These are phyloP conservation scores for Limonomyces culmigenus DNA, from an alignment of 1,284 basidiomycete genomes.

Conservation along the genomic window DNA sequence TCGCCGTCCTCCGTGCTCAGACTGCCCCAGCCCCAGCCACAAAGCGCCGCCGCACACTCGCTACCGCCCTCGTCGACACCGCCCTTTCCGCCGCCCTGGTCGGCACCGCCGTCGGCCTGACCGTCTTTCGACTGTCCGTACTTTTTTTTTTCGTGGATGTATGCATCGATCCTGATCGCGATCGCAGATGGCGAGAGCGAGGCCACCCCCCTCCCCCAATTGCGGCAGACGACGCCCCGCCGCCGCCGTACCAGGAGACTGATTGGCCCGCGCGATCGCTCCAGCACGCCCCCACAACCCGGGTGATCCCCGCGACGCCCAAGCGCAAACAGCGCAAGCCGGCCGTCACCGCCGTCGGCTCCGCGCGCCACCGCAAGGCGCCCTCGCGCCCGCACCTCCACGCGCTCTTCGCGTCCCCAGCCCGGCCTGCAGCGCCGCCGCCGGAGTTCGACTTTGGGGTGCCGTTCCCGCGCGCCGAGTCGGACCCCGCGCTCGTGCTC, in stretches of 20 bases:
- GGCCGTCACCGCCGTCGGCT: constrained; percentile 2
- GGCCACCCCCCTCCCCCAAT: constrained; percentile 26
- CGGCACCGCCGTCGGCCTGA: constrained; percentile 66
- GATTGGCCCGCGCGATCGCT: constrained; percentile 25
- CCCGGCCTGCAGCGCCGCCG: background rate
- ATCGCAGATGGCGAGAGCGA: constrained; percentile 44
- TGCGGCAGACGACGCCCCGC: too few species aligned
- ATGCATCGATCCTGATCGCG: constrained; percentile 1
- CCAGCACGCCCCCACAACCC: constrained; percentile 13
- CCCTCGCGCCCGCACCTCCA: background rate
- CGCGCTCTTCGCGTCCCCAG: background rate
- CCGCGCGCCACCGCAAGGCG: background rate
- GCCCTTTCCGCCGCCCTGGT: constrained; percentile 68
- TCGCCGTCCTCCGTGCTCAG: constrained; percentile 36
- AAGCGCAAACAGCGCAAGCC: constrained; percentile 20
- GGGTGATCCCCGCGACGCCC: constrained; percentile 7
- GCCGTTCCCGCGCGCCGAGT: background rate
- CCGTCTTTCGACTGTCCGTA: constrained; percentile 65
- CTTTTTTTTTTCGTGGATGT: constrained; percentile 1
- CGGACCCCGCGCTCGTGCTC: background rate
- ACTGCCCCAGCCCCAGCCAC: too few species aligned
- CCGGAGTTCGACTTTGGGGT: background rate
- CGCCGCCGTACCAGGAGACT: constrained; percentile 48
- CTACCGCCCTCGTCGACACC: constrained; percentile 62
- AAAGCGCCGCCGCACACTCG: constrained; percentile 49